These are phyloP conservation scores for Lecanosticta acicola DNA, from an alignment of 2,329 filamentous ascomycete genomes.

Conservation along the genomic window DNA sequence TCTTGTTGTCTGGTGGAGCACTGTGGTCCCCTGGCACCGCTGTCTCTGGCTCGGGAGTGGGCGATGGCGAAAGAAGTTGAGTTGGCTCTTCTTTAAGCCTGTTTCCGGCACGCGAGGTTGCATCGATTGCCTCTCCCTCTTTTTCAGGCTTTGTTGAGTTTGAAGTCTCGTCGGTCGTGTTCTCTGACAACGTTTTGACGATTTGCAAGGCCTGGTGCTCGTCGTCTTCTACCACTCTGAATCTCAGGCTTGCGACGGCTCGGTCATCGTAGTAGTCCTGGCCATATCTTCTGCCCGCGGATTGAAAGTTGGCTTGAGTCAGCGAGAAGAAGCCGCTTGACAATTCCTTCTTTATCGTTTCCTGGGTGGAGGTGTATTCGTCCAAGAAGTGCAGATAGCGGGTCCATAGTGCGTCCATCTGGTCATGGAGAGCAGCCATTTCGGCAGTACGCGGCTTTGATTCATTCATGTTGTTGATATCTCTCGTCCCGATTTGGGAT, in stretches of 20 bases:
- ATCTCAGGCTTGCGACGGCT: slow-evolving; percentile 10
- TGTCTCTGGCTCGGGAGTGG: slow-evolving; percentile 45
- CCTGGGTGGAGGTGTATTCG: slow-evolving; percentile 58
- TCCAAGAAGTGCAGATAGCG: slow-evolving; percentile 62
- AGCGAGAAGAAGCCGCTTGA: slow-evolving; percentile 49
- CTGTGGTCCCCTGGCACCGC: slow-evolving; percentile 38
- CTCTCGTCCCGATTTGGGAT: background rate
- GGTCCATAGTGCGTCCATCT: slow-evolving; percentile 59
- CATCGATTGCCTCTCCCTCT: too few relatives aligned
- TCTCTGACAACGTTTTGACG: too few relatives aligned
- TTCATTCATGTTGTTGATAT: background rate
- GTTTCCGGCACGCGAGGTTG: too few relatives aligned
- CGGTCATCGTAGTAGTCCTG: slow-evolving; percentile 66
- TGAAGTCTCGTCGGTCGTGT: too few relatives aligned
- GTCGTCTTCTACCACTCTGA: slow-evolving; percentile 4
- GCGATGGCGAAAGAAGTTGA: slow-evolving; percentile 24
- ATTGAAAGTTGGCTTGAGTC: slow-evolving; percentile 70
- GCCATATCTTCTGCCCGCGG: slow-evolving; percentile 56
- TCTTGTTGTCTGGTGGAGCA: slow-evolving; percentile 23
- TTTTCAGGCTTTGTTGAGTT: too few relatives aligned
- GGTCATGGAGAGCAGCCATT: slow-evolving; percentile 30
- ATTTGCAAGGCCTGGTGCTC: background rate
- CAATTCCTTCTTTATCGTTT: slow-evolving; percentile 51
- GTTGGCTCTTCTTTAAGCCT: slow-evolving; percentile 1
- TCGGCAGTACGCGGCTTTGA: background rate